A percentile compares a stretch with the other conserved stretches of the same genome.
These are phyloP conservation scores for Podaxis rugospora DNA, from an alignment of 768 basidiomycete species.

Conservation along the genomic window DNA sequence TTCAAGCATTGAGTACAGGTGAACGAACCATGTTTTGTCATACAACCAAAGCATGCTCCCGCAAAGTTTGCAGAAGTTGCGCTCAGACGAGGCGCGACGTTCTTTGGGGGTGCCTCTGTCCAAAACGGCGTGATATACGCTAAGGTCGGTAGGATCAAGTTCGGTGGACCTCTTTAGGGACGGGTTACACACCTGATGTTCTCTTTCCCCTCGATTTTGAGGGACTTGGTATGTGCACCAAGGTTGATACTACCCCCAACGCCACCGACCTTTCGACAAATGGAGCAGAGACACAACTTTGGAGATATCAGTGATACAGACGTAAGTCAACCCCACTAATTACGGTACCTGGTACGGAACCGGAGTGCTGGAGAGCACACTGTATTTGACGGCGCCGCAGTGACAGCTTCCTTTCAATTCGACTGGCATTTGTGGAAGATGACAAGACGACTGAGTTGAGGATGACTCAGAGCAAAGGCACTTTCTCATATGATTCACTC, in stretches of 20 bases:
- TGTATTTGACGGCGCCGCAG: slow-evolving; percentile 47
- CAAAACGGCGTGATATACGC: slow-evolving; percentile 60
- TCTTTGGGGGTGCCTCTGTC: slow-evolving; percentile 50
- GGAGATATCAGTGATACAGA: neutral
- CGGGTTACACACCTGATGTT: slow-evolving; percentile 38
- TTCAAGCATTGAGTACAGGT: neutral
- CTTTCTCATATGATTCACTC: neutral
- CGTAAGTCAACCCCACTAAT: neutral
- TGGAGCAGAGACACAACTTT: slow-evolving; percentile 62
- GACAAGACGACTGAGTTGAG: neutral
- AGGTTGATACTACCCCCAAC: slow-evolving; percentile 63
- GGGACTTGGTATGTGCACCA: slow-evolving; percentile 47
- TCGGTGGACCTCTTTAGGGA: neutral
- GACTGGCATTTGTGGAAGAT: slow-evolving; percentile 42
- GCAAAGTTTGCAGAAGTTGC: slow-evolving; percentile 62
- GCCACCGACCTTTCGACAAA: slow-evolving; percentile 70
- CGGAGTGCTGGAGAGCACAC: slow-evolving; percentile 48
- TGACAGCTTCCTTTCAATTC: slow-evolving; percentile 53
- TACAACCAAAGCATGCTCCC: slow-evolving; percentile 67
- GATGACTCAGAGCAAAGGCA: neutral
- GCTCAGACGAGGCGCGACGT: slow-evolving; percentile 45
- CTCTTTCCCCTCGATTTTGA: slow-evolving; percentile 52
- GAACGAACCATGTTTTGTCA: slow-evolving; percentile 45
- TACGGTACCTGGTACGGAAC: slow-evolving; percentile 56
- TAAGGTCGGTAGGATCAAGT: slow-evolving; percentile 15